Evolutionary conservation across 768 basidiomycete genomes (phyloP), one percentile per base, ranked within the genome.

Genomic region (Dictyophora rubrovolvata): DNA sequence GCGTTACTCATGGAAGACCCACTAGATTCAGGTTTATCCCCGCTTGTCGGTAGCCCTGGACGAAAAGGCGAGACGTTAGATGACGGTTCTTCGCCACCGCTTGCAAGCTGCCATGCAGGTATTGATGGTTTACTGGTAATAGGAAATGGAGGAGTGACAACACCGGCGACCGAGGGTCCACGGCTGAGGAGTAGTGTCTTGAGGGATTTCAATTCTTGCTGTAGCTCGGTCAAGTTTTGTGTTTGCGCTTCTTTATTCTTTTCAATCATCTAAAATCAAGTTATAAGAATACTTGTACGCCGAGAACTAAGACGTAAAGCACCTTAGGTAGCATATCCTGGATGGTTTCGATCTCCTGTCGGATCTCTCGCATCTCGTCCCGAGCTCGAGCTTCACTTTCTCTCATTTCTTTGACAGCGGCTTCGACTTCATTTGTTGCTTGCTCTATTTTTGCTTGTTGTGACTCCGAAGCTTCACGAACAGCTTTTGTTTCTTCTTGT

Each of bases 321-420:
- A 94, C 96, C 82, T 89, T 93, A 5, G 96, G 96, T 17, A 99
- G 71, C 84, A 94, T 86, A 63, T 95, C 93, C 18, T 87, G 83
- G 51, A 98, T 83, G 62, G 84, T 88, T 65, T 87, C 89, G 54
- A 98, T 79, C 68, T 98, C 96, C 11, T 92, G 89, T 56, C 90
- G 82, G 56, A 98, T 84, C 74, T 93, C 90, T 28, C 88, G 81
- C 81, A 97, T 86, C 69, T 95, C 93, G 53, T 92, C 87, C 48
- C 87, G 77, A 42, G 88, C 86, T 70, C 82, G 85, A 33, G 77
- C 71, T 66, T 97, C 93, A 0, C 83, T 84, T 55, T 87, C 84
- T 23, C 80, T 80, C 78, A 94, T 83, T 67, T 90, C 86, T 46
- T 74, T 72, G 7, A 94, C 84, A 1, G 81, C 85, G 1, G 74